These are phyloP conservation scores for Chlamydomonas applanata DNA, from an alignment of 139 green algal genomes.

Conservation along the genomic window DNA sequence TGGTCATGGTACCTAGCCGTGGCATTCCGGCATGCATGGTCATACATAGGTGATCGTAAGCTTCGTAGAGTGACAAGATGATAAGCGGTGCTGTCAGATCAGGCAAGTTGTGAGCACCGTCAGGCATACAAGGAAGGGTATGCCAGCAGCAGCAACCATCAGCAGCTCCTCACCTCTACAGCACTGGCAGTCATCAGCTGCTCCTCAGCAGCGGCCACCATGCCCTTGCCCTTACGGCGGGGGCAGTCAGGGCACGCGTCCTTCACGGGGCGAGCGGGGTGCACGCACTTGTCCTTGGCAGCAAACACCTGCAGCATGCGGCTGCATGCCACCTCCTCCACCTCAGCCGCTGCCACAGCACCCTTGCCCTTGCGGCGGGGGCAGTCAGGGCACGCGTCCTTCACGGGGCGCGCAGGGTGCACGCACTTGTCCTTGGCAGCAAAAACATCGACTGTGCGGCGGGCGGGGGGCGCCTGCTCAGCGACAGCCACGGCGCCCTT, in stretches of 20 bases:
- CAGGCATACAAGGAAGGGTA: too few species aligned
- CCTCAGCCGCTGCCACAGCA: neutral
- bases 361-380: slow-evolving; percentile 9
- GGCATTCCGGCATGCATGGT: too few species aligned
- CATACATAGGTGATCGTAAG: too few species aligned
- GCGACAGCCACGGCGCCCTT: neutral
- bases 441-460: neutral
- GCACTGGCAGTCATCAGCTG: too few species aligned
- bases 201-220: neutral
- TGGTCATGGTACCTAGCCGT: too few species aligned
- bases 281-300: slow-evolving; percentile 10
- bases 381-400: slow-evolving; percentile 9
- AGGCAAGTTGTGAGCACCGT: too few species aligned
- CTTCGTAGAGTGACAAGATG: too few species aligned
- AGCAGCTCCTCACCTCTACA: too few species aligned
- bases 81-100: too few species aligned
- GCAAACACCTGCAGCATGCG: slow-evolving; percentile 1
- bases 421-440: slow-evolving; percentile 11
- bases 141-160: too few species aligned
- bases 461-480: too few species aligned
- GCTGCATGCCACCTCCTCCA: too few species aligned
- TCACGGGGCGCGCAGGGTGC: neutral
- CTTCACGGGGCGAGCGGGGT: neutral
- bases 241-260: slow-evolving; percentile 9
- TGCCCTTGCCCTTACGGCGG: slow-evolving; percentile 3